phyloP scores from a whole-genome alignment of 2,329 filamentous ascomycete species.

The Pestalotiopsis fici region DNA sequence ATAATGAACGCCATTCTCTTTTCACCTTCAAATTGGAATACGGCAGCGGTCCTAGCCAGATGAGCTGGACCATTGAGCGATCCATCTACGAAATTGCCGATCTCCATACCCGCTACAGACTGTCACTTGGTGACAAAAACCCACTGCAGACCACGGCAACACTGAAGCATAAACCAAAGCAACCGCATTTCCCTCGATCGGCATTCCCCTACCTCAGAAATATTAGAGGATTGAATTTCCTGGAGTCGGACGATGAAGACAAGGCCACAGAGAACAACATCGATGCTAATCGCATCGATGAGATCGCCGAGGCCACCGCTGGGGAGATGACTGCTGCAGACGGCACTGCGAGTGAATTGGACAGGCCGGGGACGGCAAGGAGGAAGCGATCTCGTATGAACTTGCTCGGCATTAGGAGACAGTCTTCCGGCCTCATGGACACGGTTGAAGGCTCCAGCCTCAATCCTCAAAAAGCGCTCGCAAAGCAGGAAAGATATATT shows the following conservation, averaged over 20 bases:
- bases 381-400: constrained; percentile 55
- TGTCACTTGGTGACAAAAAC: constrained; percentile 81
- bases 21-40: constrained; percentile 96
- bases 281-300: constrained; percentile 21
- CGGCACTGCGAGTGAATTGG: constrained; percentile 69
- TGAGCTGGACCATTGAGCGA: constrained; percentile 93
- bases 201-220: constrained; percentile 88
- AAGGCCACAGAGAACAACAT: constrained; percentile 38
- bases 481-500: constrained; percentile 67
- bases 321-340: constrained; percentile 53
- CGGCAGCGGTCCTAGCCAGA: constrained; percentile 89
- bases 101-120: constrained; percentile 89
- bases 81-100: constrained; percentile 90
- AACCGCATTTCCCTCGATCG: constrained; percentile 86
- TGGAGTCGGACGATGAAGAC: constrained; percentile 76
- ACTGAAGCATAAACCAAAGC: constrained; percentile 68
- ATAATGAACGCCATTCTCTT: constrained; percentile 72
- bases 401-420: constrained; percentile 50
- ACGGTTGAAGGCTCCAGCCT: constrained; percentile 42
- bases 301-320: constrained; percentile 40
- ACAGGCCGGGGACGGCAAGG: constrained; percentile 46
- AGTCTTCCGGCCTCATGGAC: constrained; percentile 52
- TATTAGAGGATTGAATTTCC: constrained; percentile 68
- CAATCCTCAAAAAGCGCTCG: constrained; percentile 49
- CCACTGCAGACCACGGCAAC: constrained; percentile 72